These are phyloP conservation scores for Capsella rubella DNA, from an alignment of 441 rosid species.

Conservation along the genomic window DNA sequence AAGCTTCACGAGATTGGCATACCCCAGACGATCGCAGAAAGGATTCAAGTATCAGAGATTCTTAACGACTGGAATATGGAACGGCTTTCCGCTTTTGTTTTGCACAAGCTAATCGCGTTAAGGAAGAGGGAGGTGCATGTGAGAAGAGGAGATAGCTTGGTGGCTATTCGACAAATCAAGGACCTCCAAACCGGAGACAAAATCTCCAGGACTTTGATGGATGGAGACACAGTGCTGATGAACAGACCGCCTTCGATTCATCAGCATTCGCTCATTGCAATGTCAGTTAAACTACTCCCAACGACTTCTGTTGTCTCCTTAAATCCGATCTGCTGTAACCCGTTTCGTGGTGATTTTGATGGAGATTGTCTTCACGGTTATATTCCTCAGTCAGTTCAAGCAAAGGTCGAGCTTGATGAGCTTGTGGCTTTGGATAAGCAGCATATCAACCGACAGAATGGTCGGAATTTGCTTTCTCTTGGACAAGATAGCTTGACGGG, in stretches of 20 bases:
- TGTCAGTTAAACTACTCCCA: conserved; percentile 79
- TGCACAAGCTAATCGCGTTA: conserved; percentile 51
- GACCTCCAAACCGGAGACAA: conserved; percentile 72
- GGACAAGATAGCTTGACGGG: conserved; percentile 92
- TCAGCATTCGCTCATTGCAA: conserved; percentile 88
- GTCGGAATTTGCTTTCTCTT: conserved; percentile 76
- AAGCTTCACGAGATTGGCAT: conserved; percentile 86
- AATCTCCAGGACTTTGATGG: conserved; percentile 67
- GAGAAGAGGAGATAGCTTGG: conserved; percentile 66
- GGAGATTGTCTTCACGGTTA: conserved; percentile 99
- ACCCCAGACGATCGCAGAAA: conserved; percentile 81
- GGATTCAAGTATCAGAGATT: conserved; percentile 76
- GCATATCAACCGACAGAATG: conserved; percentile 76
- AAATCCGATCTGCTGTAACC: conserved; percentile 89
- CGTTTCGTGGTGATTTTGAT: conserved; percentile 96
- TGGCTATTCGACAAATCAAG: conserved; percentile 49
- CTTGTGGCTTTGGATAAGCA: conserved; percentile 89
- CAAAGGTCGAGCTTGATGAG: conserved; percentile 83
- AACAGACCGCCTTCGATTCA: conserved; percentile 98
- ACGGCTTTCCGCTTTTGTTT: conserved; percentile 54
- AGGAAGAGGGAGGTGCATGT: conserved; percentile 71
- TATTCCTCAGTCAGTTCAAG: conserved; percentile 82
- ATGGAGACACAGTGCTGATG: conserved; percentile 83
- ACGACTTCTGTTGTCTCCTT: conserved; percentile 74
- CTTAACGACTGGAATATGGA: conserved; percentile 79